These are phyloP conservation scores for Tremella fuciformis DNA, from an alignment of 768 basidiomycete genomes.

Conservation along the genomic window DNA sequence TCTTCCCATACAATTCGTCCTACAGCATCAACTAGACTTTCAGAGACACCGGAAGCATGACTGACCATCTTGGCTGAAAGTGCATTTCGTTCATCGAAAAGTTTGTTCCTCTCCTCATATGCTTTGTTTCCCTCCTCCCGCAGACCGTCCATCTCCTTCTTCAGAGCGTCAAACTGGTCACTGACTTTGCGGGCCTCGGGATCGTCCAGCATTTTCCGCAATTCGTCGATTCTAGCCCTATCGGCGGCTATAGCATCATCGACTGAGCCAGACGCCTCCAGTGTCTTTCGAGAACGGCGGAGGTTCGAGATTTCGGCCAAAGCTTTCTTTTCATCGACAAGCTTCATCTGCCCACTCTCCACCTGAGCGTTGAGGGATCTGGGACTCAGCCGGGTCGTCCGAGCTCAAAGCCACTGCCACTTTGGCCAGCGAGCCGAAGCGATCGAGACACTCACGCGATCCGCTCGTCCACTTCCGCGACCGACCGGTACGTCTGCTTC, in stretches of 20 bases:
- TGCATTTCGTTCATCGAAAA: constrained; percentile 80
- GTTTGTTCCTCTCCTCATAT: constrained; percentile 71
- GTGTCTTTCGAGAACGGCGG: constrained; percentile 67
- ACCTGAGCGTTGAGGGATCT: constrained; percentile 72
- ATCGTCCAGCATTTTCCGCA: constrained; percentile 81
- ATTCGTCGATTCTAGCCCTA: constrained; percentile 67
- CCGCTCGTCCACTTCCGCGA: constrained; percentile 79
- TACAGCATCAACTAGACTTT: constrained; percentile 53
- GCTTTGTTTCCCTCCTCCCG: constrained; percentile 83
- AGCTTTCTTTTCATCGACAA: constrained; percentile 92
- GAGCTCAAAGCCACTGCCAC: no score
- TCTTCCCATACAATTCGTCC: constrained; percentile 68
- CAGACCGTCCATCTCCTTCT: constrained; percentile 77
- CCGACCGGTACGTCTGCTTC: constrained; percentile 75
- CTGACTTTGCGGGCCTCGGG: constrained; percentile 78
- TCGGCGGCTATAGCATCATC: constrained; percentile 80
- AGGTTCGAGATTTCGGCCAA: constrained; percentile 78
- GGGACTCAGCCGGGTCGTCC: constrained; percentile 12
- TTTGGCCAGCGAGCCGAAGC: neutral
- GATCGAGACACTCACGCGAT: constrained; percentile 65
- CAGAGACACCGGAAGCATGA: neutral
- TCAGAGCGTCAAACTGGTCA: constrained; percentile 76
- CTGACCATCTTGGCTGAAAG: constrained; percentile 58
- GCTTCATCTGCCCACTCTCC: constrained; percentile 84
- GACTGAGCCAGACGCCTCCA: constrained; percentile 76